Base-by-base conservation (phyloP, 169 alveolate species). In the Plasmodium cynomolgi region DNA sequence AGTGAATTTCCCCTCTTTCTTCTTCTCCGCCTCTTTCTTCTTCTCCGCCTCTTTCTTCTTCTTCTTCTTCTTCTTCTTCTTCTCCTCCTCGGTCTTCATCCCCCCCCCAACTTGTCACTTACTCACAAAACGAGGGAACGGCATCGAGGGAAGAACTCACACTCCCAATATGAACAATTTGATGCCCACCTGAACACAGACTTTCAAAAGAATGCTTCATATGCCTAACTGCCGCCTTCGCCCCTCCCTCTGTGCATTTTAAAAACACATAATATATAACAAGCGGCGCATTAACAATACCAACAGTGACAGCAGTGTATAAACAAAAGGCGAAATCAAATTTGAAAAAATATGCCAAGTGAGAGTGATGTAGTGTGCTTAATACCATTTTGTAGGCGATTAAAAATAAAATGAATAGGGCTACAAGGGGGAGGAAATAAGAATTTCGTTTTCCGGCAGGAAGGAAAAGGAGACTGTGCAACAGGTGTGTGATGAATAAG, bases 91-190 rank as follows among this genome's bases (percentile, higher is more conserved):
- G 44, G 9, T 81, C 26, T 20, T 47, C 44, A 5, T 81, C 8
- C 44, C 44, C 44, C 44, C 44, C 44, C n/a, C n/a, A n/a, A n/a
- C n/a, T 37, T 37, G 44, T 1, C 44, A 37, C 44, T 50, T 15
- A 17, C 54, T 26, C 20, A 29, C 39, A n/a, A 50, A 41, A 20
- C 15, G 62, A 74, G 37, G 9, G 37, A 29, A 84, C 26, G 6
- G 39, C 56, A 23, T 26, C 84, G 56, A 84, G 39, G 41, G 93
- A 84, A 17, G 81, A 72, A 47, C 34, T 84, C 1, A 68, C 75
- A 84, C 39, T 74, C 8, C 41, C 81, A 73, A 84, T 84, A 72
- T 84, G 6, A 84, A 84, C 68, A 72, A 84, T 84, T 7, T 84
- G 84, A 37, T 84, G 56, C 4, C 29, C n/a, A 68, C 47, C 50